phyloP scores from a whole-genome alignment of 2,329 filamentous ascomycete species.

The Trichoderma sp. region DNA sequence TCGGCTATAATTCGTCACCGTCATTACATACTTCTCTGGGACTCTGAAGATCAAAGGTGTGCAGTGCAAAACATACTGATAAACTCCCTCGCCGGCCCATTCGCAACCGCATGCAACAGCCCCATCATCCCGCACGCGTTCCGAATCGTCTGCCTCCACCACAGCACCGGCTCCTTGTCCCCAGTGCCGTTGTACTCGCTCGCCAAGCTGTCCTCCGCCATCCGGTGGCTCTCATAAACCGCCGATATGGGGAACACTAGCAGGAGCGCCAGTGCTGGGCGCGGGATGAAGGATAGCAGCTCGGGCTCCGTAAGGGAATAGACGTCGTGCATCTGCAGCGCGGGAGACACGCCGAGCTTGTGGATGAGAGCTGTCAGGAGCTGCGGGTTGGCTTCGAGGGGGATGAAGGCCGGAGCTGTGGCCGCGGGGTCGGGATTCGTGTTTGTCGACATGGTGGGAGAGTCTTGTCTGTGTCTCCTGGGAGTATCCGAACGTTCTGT shows the following conservation, averaged over 20 bases:
- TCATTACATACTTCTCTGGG: background rate
- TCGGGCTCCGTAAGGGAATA: slow-evolving; percentile 85
- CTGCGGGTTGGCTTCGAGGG: slow-evolving; percentile 74
- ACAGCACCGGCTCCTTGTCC: slow-evolving; percentile 71
- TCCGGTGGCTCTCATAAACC: slow-evolving; percentile 73
- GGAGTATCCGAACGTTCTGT: background rate
- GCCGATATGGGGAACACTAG: slow-evolving; percentile 86
- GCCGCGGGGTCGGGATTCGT: slow-evolving; percentile 41
- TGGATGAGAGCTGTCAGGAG: slow-evolving; percentile 82
- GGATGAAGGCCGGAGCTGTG: slow-evolving; percentile 50
- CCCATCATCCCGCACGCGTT: slow-evolving; percentile 94
- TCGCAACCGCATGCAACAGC: slow-evolving; percentile 75
- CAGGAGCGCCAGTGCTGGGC: slow-evolving; percentile 82
- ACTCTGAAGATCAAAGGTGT: background rate
- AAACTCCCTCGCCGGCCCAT: slow-evolving; percentile 65
- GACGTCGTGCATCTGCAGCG: slow-evolving; percentile 82
- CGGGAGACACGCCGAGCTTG: slow-evolving; percentile 76
- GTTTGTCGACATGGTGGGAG: slow-evolving; percentile 31
- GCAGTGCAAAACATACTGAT: slow-evolving; percentile 43
- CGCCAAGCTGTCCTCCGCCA: slow-evolving; percentile 65
- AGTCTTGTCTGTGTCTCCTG: background rate
- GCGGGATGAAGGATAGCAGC: slow-evolving; percentile 80
- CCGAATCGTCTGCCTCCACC: slow-evolving; percentile 93
- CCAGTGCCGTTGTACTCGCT: slow-evolving; percentile 67
- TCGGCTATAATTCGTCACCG: slow-evolving; percentile 18